These are phyloP conservation scores for Hymenoscyphus fraxineus DNA, from an alignment of 2,329 filamentous ascomycete genomes.

Conservation along the genomic window DNA sequence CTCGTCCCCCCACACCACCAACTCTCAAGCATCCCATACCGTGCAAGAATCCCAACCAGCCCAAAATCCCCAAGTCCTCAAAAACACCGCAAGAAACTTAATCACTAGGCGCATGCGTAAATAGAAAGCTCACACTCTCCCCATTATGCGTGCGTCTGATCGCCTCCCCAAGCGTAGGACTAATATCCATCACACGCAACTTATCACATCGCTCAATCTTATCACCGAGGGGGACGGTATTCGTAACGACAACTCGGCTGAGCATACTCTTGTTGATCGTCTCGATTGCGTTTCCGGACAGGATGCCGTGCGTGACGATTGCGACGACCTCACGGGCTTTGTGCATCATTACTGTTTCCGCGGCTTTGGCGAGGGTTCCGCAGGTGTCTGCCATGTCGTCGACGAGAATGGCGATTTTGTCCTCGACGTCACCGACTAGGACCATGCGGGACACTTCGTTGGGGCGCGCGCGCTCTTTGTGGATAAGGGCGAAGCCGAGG, in stretches of 20 bases:
- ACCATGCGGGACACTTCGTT: slow-evolving; percentile 93
- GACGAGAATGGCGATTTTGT: slow-evolving; percentile 91
- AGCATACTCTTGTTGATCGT: slow-evolving; percentile 66
- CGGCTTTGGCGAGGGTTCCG: slow-evolving; percentile 83
- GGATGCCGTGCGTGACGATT: slow-evolving; percentile 90
- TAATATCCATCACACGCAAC: slow-evolving; percentile 88
- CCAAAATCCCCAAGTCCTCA: not conserved
- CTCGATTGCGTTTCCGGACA: slow-evolving; percentile 84
- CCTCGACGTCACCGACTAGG: slow-evolving; percentile 88
- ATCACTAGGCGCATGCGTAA: slow-evolving; percentile 60
- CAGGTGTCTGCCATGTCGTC: slow-evolving; percentile 98
- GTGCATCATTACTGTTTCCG: slow-evolving; percentile 80
- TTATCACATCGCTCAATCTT: slow-evolving; percentile 75
- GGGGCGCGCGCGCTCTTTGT: slow-evolving; percentile 89
- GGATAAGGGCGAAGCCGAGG: slow-evolving; percentile 87
- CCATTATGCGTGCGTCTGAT: slow-evolving; percentile 68
- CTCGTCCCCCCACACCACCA: not conserved
- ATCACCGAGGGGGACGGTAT: slow-evolving; percentile 77
- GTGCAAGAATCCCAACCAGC: not conserved
- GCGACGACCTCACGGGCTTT: slow-evolving; percentile 86
- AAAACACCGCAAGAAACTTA: slow-evolving; percentile 20
- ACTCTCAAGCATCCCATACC: not conserved
- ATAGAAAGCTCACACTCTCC: slow-evolving; percentile 63
- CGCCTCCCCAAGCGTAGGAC: slow-evolving; percentile 72
- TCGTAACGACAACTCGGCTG: slow-evolving; percentile 80